These are phyloP conservation scores for Talaromyces stipitatus DNA, from an alignment of 495 filamentous ascomycete genomes.

Conservation along the genomic window DNA sequence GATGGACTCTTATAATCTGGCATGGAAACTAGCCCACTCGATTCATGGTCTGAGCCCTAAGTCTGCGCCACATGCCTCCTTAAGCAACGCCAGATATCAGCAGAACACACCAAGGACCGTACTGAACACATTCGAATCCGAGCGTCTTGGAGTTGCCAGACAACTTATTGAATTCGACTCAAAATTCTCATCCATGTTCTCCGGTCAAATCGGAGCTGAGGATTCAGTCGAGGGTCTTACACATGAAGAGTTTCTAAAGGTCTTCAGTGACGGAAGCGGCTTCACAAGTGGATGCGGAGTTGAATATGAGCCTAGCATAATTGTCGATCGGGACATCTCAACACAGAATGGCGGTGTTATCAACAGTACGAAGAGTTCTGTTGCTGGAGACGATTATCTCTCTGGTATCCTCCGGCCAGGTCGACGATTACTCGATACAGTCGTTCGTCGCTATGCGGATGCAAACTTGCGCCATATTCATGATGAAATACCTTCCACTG, in stretches of 20 bases:
- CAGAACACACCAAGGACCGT: slow-evolving; percentile 39
- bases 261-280: slow-evolving; percentile 35
- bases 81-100: neutral
- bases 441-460: slow-evolving; percentile 48
- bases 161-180: slow-evolving; percentile 69
- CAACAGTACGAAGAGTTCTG: neutral
- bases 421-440: slow-evolving; percentile 16
- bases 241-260: slow-evolving; percentile 45
- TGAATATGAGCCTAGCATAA: slow-evolving; percentile 36
- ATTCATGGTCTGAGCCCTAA: slow-evolving; percentile 28
- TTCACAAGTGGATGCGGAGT: slow-evolving; percentile 42
- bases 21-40: slow-evolving; percentile 64
- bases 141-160: slow-evolving; percentile 60
- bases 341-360: neutral
- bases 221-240: slow-evolving; percentile 29
- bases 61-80: too few species aligned
- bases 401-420: slow-evolving; percentile 31
- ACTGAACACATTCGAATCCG: slow-evolving; percentile 61
- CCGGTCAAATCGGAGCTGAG: slow-evolving; percentile 35
- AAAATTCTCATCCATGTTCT: slow-evolving; percentile 44
- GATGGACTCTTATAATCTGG: slow-evolving; percentile 61
- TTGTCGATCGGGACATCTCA: slow-evolving; percentile 20
- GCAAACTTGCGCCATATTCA: slow-evolving; percentile 65
- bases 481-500: slow-evolving; percentile 60
- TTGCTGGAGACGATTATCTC: slow-evolving; percentile 33